Percentiles rank a stretch among this genome's conserved stretches.
Conservation (phyloP, 2,329 filamentous ascomycete genomes). For the Rosellinia necatrix region DNA sequence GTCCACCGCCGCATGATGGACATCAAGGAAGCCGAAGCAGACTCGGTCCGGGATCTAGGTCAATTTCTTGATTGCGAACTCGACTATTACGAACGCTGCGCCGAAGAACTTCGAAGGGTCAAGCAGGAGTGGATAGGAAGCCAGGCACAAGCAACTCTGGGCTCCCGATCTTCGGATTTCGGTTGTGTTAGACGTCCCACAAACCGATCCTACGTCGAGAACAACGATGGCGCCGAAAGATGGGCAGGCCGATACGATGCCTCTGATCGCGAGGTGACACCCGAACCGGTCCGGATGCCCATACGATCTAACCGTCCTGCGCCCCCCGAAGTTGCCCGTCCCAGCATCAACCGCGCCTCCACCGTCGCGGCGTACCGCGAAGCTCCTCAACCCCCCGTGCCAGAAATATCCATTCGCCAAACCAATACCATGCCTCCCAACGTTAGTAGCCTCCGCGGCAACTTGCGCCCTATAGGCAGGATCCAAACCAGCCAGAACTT, state of each 20-base stretch:
- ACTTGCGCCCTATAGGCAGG: slow-evolving; percentile 52
- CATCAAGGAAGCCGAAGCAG: slow-evolving; percentile 87
- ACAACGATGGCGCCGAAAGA: slow-evolving; percentile 44
- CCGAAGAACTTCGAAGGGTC: slow-evolving; percentile 73
- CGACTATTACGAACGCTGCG: slow-evolving; percentile 87
- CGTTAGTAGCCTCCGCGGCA: slow-evolving; percentile 46
- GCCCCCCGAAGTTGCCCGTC: slow-evolving; percentile 38
- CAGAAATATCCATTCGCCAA: slow-evolving; percentile 33
- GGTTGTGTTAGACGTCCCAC: slow-evolving; percentile 30
- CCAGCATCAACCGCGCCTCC: slow-evolving; percentile 35
- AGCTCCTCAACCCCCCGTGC: slow-evolving; percentile 34
- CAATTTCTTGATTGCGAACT: slow-evolving; percentile 87
- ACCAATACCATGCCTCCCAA: slow-evolving; percentile 37
- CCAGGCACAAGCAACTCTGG: slow-evolving; percentile 25
- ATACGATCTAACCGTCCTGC: slow-evolving; percentile 46
- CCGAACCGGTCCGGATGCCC: slow-evolving; percentile 50
- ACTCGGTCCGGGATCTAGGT: slow-evolving; percentile 79
- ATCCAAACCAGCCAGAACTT: slow-evolving; percentile 46
- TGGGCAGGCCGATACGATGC: slow-evolving; percentile 40
- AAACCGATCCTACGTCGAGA: slow-evolving; percentile 47
- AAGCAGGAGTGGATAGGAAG: slow-evolving; percentile 51
- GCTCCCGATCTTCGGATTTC: slow-evolving; percentile 36
- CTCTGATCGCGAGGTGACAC: slow-evolving; percentile 43
- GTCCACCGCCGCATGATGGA: slow-evolving; percentile 93
- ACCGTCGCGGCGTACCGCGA: slow-evolving; percentile 37